Base-by-base conservation (phyloP, 2,329 filamentous ascomycete species). In the Chaetomium globosum region DNA sequence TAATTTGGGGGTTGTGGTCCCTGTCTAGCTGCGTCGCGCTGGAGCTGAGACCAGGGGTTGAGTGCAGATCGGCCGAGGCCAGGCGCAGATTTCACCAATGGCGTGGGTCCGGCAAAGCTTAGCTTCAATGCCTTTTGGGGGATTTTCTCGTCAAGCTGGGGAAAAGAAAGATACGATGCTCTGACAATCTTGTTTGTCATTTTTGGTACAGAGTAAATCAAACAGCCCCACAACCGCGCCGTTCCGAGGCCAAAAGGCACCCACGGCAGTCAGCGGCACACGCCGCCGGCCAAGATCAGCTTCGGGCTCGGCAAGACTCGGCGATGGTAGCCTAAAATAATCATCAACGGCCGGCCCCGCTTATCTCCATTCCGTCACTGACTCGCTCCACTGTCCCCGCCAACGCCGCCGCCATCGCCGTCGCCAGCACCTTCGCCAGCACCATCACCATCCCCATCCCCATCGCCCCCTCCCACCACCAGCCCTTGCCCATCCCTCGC, bases 401-500 rank as follows among this genome's bases (percentile, higher is more conserved):
- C 5, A 26, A 9, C 26, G 26, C n/a, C 53, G 21, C 10, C 49
- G 9, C 6, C 26, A 9, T 16, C 48, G 16, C 28, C 46, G 23
- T 31, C 16, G 9, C 21, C 70, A 5, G 67, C 73, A 21, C 69
- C 69, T n/a, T 72, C 72, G 58, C 70, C 62, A 61, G 26, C 55
- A 3, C 9, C 48, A 4, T 16, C 48, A 28, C 28, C 46, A 46
- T 13, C 16, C 28, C 23, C 71, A 5, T 67, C 73, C n/a, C 69
- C 69, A n/a, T 73, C 72, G 58, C 70, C 62, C 61, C 33, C 61
- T 12, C 69, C 55, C 19, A 67, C 54, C 56, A 59, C 52, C 68
- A 71, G 21, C 33, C 59, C 63, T 55, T 59, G 56, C 63, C 68
- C 70, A 30, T 72, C 75, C 63, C 74, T 75, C 43, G 73, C 74